phyloP scores from a whole-genome alignment of 768 basidiomycete genomes.

The Russula brevipes region DNA sequence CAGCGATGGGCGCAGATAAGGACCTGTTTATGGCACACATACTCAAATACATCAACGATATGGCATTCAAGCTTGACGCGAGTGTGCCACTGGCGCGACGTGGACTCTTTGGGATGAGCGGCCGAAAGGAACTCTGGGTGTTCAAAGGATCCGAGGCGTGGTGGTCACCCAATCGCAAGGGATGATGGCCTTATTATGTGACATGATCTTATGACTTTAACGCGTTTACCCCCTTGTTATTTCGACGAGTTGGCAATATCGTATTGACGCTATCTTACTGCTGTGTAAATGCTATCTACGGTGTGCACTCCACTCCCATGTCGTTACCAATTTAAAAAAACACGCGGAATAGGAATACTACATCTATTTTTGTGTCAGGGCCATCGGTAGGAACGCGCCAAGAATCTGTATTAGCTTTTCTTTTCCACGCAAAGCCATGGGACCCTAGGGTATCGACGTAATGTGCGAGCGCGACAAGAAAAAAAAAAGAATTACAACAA shows the following conservation, averaged over 20 bases:
- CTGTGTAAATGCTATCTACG: neutral
- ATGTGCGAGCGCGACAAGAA: too few relatives aligned
- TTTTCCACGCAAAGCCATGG: too few relatives aligned
- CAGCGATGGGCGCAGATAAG: conserved; percentile 38
- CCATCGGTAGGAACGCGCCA: too few relatives aligned
- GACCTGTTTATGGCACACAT: conserved; percentile 57
- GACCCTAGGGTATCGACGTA: too few relatives aligned
- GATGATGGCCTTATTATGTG: neutral
- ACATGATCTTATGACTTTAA: conserved; percentile 17
- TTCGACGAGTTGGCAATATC: neutral
- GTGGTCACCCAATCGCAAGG: conserved; percentile 14
- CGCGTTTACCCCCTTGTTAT: neutral
- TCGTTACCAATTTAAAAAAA: neutral
- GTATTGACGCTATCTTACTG: neutral
- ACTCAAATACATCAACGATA: conserved; percentile 50
- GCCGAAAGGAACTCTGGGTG: conserved; percentile 57
- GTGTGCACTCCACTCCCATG: neutral
- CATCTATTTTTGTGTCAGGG: too few relatives aligned
- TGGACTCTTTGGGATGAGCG: conserved; percentile 37
- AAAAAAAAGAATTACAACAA: too few relatives aligned
- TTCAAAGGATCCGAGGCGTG: conserved; percentile 44
- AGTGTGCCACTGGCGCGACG: conserved; percentile 52
- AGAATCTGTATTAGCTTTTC: too few relatives aligned
- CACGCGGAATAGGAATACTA: too few relatives aligned
- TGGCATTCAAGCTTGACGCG: conserved; percentile 61